Percentiles rank a stretch among this genome's conserved stretches.
Evolutionary conservation across 78 protist genomes (phyloP).

Genomic region (Andalucia godoyi): DNA sequence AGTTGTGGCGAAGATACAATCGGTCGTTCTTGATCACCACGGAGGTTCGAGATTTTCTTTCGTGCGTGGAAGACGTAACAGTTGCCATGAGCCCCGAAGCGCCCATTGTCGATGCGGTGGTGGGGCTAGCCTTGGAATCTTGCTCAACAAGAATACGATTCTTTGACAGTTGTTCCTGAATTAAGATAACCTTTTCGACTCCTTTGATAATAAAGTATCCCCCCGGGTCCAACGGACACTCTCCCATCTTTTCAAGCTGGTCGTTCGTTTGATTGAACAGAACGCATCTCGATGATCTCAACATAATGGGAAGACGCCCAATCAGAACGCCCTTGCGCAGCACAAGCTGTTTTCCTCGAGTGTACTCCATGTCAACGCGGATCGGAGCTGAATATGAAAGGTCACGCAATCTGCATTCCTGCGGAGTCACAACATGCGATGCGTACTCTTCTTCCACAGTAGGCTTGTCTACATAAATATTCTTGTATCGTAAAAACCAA

Average conservation of each 20-base stretch:
- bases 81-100: conserved; percentile 12
- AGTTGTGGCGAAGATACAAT: conserved; percentile 78
- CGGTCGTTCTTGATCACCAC: conserved; percentile 39
- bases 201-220: conserved; percentile 62
- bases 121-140: conserved; percentile 48
- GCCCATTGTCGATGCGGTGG: conserved; percentile 39
- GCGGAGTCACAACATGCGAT: conserved; percentile 53
- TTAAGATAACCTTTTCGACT: conserved; percentile 83
- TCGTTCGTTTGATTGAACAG: conserved; percentile 40
- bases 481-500: conserved; percentile 14
- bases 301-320: conserved; percentile 97
- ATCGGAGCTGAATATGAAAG: conserved; percentile 95
- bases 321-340: conserved; percentile 40
- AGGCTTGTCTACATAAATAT: conserved; percentile 70
- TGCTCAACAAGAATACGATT: conserved; percentile 87
- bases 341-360: conserved; percentile 27
- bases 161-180: conserved; percentile 95
- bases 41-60: conserved; percentile 58
- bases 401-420: conserved; percentile 94
- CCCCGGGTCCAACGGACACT: conserved; percentile 96
- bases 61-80: conserved; percentile 79
- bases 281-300: conserved; percentile 76
- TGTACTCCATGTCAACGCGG: conserved; percentile 79
- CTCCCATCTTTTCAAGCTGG: conserved; percentile 76
- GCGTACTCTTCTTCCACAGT: conserved; percentile 19